Percentiles rank a stretch among this genome's conserved stretches.
These are phyloP conservation scores for Microcos paniculata DNA, from an alignment of 345 rosid species.

Conservation along the genomic window DNA sequence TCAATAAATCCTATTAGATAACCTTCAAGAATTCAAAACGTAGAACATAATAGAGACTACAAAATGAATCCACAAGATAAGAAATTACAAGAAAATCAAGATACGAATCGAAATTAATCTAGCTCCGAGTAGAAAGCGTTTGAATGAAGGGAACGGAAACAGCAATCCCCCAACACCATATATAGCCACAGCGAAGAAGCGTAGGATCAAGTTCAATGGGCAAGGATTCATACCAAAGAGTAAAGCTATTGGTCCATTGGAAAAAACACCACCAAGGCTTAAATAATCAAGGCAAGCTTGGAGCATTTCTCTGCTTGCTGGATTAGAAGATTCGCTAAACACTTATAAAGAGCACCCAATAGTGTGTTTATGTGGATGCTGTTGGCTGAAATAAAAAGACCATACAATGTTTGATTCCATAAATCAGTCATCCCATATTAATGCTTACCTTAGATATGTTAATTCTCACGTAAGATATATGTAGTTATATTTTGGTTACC, in stretches of 20 bases:
- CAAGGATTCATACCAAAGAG: slow-evolving; percentile 38
- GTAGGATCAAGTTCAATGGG: slow-evolving; percentile 30
- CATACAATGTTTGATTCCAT: not conserved
- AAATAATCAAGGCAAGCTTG: slow-evolving; percentile 40
- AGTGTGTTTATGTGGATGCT: slow-evolving; percentile 37
- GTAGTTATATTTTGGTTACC: too few species aligned
- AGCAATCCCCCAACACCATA: slow-evolving; percentile 28
- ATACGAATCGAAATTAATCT: slow-evolving; percentile 28
- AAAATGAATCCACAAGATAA: too few species aligned
- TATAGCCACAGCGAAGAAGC: slow-evolving; percentile 34
- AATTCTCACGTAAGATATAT: too few species aligned
- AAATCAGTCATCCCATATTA: too few species aligned
- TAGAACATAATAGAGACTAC: too few species aligned
- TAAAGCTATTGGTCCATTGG: slow-evolving; percentile 33
- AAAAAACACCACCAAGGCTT: slow-evolving; percentile 35
- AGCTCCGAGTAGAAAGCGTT: slow-evolving; percentile 29
- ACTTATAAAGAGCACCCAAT: slow-evolving; percentile 32
- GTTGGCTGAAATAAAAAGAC: slow-evolving; percentile 21
- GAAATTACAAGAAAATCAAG: too few species aligned
- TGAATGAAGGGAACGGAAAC: slow-evolving; percentile 29
- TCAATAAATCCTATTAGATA: too few species aligned
- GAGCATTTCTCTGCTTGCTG: slow-evolving; percentile 29
- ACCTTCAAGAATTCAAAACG: too few species aligned
- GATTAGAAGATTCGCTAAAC: slow-evolving; percentile 25
- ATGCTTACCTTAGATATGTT: too few species aligned